phyloP scores from a whole-genome alignment of 768 basidiomycete genomes.

The Leccinum obscurum region DNA sequence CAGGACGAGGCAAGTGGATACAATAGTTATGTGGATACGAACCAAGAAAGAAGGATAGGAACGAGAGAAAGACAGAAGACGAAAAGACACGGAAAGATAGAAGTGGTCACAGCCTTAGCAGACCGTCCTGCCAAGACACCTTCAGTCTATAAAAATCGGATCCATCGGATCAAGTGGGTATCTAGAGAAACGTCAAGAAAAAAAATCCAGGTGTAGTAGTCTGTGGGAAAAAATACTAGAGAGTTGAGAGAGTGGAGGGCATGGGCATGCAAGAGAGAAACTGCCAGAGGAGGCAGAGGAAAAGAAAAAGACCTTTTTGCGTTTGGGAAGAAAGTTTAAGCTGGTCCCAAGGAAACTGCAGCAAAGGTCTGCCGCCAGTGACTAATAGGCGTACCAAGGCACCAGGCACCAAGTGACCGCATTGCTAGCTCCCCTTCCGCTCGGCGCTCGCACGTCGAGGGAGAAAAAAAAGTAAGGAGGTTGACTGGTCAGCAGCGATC shows the following conservation, averaged over 20 bases:
- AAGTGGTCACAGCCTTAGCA: conserved; percentile 2
- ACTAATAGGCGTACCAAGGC: conserved; percentile 2
- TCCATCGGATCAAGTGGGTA: conserved; percentile 10
- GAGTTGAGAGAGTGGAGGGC: not conserved
- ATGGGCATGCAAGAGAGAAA: not conserved
- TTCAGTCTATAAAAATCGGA: not conserved
- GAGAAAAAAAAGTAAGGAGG: not conserved
- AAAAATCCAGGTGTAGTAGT: conserved; percentile 5
- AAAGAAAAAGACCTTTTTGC: not conserved
- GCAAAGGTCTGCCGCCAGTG: not conserved
- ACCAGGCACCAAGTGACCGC: conserved; percentile 2
- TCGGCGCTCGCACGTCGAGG: not conserved
- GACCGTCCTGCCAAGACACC: conserved; percentile 2
- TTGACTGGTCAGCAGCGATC: not conserved
- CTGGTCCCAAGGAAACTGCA: not conserved
- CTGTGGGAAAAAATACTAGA: not conserved
- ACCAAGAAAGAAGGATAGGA: not conserved
- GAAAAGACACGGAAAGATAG: not conserved
- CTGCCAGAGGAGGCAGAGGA: not conserved
- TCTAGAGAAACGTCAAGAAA: conserved; percentile 4
- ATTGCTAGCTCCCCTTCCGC: not conserved
- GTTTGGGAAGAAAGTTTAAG: not conserved
- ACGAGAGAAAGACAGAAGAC: not conserved
- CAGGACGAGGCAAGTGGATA: conserved; percentile 14
- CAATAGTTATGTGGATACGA: conserved; percentile 16